Percentiles rank a stretch among this genome's conserved stretches.
phyloP scores from a whole-genome alignment of 257 asterid genomes.

The Eustoma russellianum region DNA sequence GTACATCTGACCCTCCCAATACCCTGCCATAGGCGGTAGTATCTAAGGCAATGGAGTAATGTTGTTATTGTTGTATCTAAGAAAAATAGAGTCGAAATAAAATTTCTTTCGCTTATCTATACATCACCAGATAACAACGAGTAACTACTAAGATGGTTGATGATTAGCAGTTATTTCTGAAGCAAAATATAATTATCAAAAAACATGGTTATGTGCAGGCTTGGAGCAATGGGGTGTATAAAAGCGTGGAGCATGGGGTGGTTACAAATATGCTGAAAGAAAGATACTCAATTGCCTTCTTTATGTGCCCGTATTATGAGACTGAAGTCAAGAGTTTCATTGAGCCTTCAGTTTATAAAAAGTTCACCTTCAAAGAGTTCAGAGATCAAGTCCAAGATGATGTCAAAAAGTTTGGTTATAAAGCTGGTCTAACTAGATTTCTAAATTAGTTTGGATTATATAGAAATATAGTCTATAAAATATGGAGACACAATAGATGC shows the following conservation, averaged over 20 bases:
- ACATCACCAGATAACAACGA: too few species aligned
- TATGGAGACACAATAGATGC: too few species aligned
- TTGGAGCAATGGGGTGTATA: slow-evolving; percentile 84
- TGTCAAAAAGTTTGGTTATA: slow-evolving; percentile 62
- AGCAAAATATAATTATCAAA: too few species aligned
- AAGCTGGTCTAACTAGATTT: slow-evolving; percentile 70
- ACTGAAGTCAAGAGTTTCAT: slow-evolving; percentile 37
- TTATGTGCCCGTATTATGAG: slow-evolving; percentile 75
- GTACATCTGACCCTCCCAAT: too few species aligned
- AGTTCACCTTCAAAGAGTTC: slow-evolving; percentile 69
- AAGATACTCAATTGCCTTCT: slow-evolving; percentile 77
- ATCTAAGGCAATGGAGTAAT: too few species aligned
- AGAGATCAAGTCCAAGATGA: slow-evolving; percentile 70
- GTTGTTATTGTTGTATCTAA: too few species aligned
- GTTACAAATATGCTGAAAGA: slow-evolving; percentile 44
- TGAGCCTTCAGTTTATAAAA: slow-evolving; percentile 48
- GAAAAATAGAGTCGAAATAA: too few species aligned
- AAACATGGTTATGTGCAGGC: slow-evolving; percentile 40
- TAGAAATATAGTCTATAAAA: too few species aligned
- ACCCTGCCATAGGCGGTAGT: too few species aligned
- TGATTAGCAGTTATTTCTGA: too few species aligned
- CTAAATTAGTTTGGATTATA: slow-evolving; percentile 4
- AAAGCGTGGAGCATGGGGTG: slow-evolving; percentile 81
- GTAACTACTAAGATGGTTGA: too few species aligned
- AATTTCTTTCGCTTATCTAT: too few species aligned